phyloP scores from a whole-genome alignment of 2,329 filamentous ascomycete genomes.

The Nakataea oryzae region DNA sequence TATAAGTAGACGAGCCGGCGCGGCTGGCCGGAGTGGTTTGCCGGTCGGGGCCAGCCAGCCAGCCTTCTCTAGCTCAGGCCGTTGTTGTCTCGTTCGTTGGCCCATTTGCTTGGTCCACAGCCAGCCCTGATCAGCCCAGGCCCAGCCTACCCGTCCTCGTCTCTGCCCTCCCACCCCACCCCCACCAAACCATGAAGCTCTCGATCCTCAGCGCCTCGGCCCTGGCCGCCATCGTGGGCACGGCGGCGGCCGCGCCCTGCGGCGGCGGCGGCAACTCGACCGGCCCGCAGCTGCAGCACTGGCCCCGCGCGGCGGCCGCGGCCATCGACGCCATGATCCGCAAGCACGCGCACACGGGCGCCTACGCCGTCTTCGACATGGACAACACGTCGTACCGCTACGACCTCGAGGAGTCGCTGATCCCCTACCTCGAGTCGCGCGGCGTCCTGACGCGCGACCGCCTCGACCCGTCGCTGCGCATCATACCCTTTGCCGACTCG shows the following conservation, averaged over 20 bases:
- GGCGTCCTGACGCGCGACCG: background rate
- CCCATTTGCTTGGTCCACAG: no score
- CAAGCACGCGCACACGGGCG: background rate
- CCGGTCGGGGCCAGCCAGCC: background rate
- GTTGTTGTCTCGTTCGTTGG: no score
- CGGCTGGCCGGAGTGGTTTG: no score
- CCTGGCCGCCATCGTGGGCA: background rate
- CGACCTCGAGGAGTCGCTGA: constrained; percentile 2
- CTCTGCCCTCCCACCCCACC: background rate
- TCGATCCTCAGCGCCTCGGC: background rate
- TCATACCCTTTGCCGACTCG: background rate
- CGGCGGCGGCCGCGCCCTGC: background rate
- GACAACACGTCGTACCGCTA: constrained; percentile 2
- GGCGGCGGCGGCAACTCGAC: background rate
- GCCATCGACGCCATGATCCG: constrained; percentile 1
- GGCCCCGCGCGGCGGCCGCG: background rate
- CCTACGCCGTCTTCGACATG: constrained; percentile 2
- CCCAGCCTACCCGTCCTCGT: no score
- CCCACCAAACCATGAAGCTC: background rate
- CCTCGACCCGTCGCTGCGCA: background rate
- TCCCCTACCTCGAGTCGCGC: background rate
- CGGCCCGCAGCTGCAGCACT: background rate
- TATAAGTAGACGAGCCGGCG: background rate
- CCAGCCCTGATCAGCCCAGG: no score
- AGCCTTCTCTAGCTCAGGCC: background rate